Evolutionary conservation across 257 asterid genomes (phyloP).

Genomic region (Forsythia viridissima): DNA sequence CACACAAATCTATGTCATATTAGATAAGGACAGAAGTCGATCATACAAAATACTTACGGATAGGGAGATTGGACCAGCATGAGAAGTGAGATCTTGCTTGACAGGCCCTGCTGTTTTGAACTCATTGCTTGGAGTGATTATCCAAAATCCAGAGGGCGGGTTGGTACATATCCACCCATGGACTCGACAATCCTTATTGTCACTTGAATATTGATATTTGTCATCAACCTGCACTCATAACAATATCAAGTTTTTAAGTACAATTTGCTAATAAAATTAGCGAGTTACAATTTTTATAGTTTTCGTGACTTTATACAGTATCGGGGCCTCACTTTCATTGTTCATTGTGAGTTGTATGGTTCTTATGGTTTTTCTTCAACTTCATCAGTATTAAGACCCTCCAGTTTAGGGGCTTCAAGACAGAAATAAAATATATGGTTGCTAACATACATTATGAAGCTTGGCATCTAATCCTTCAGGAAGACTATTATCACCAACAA

Average conservation of each 20-base stretch:
- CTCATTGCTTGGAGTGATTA: slow-evolving; percentile 79
- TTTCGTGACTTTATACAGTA: neutral
- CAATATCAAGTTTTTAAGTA: neutral
- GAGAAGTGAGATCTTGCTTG: slow-evolving; percentile 96
- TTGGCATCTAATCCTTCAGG: neutral
- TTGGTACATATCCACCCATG: slow-evolving; percentile 83
- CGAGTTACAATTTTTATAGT: slow-evolving; percentile 1
- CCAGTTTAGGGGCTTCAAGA: too few species aligned
- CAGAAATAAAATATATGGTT: too few species aligned
- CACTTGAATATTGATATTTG: slow-evolving; percentile 84
- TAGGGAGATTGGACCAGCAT: slow-evolving; percentile 73
- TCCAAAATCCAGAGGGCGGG: slow-evolving; percentile 79
- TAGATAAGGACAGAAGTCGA: neutral
- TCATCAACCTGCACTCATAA: slow-evolving; percentile 66
- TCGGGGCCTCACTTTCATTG: neutral
- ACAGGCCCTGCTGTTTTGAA: slow-evolving; percentile 80
- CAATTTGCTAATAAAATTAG: neutral
- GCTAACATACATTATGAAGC: neutral
- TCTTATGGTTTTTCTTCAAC: neutral
- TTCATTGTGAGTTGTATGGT: neutral
- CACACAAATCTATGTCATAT: neutral
- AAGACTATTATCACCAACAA: neutral
- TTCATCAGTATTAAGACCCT: neutral
- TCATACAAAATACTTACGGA: slow-evolving; percentile 51
- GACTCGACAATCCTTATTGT: slow-evolving; percentile 62